These are phyloP conservation scores for Fusarium clavum DNA, from an alignment of 2,329 filamentous ascomycete genomes.

Conservation along the genomic window DNA sequence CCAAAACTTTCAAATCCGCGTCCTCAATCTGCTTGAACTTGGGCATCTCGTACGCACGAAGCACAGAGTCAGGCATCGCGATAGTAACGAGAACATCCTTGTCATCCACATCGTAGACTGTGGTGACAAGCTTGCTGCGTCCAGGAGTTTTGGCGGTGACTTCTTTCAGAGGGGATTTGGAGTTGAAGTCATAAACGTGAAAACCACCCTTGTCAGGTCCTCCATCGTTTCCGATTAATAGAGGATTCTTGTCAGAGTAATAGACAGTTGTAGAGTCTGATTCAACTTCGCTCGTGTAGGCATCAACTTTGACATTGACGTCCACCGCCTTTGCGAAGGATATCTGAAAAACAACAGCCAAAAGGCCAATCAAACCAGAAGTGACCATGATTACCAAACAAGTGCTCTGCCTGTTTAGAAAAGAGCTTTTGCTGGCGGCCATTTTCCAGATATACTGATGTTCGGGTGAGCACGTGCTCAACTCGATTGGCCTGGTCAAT, in stretches of 20 bases:
- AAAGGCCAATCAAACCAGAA: slow-evolving; percentile 36
- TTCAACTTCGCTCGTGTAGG: slow-evolving; percentile 52
- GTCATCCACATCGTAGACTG: slow-evolving; percentile 52
- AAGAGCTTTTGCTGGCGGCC: slow-evolving; percentile 5
- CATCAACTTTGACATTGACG: slow-evolving; percentile 49
- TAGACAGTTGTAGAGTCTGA: slow-evolving; percentile 57
- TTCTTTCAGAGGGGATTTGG: slow-evolving; percentile 48
- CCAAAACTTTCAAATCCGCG: slow-evolving; percentile 52
- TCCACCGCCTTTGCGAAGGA: slow-evolving; percentile 36
- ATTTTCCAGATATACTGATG: slow-evolving; percentile 20
- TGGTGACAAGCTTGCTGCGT: slow-evolving; percentile 59
- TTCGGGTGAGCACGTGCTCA: slow-evolving; percentile 18
- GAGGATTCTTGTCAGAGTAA: slow-evolving; percentile 51
- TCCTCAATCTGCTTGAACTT: slow-evolving; percentile 48
- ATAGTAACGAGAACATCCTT: slow-evolving; percentile 57
- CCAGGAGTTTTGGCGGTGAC: slow-evolving; percentile 52
- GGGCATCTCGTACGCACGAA: slow-evolving; percentile 55
- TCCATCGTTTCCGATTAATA: slow-evolving; percentile 61
- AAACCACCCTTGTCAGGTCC: slow-evolving; percentile 58
- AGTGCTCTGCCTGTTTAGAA: slow-evolving; percentile 6
- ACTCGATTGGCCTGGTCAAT: slow-evolving; percentile 9
- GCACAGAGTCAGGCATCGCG: slow-evolving; percentile 56
- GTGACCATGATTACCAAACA: slow-evolving; percentile 35
- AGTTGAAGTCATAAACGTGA: slow-evolving; percentile 52
- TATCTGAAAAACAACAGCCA: slow-evolving; percentile 34